phyloP scores from a whole-genome alignment of 352 stramenopile genomes.

The Phytophthora tubulina region DNA sequence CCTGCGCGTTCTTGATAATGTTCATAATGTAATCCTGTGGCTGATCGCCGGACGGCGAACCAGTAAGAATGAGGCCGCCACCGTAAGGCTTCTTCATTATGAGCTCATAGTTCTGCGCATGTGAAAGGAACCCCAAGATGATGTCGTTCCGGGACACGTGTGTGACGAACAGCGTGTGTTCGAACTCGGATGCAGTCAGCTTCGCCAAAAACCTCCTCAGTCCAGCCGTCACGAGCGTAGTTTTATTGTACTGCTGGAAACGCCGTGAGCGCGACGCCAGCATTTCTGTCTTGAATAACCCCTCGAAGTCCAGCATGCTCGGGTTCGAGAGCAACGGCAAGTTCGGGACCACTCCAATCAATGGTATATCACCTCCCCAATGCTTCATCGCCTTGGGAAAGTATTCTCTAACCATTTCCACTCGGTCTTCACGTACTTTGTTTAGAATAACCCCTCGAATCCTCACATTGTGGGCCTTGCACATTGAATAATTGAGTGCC shows the following conservation, averaged over 20 bases:
- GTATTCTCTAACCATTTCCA: constrained; percentile 89
- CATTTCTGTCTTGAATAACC: constrained; percentile 81
- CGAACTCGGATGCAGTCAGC: constrained; percentile 75
- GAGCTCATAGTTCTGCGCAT: constrained; percentile 80
- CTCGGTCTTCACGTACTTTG: constrained; percentile 90
- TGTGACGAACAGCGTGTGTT: constrained; percentile 90
- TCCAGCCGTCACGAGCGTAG: constrained; percentile 88
- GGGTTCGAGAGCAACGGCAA: constrained; percentile 76
- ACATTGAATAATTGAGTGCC: constrained; percentile 94
- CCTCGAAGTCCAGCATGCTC: constrained; percentile 92
- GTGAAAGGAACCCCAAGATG: constrained; percentile 89
- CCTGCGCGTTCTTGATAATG: constrained; percentile 68
- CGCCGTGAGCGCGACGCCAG: constrained; percentile 59
- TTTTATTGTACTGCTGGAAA: constrained; percentile 83
- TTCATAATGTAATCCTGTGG: constrained; percentile 85
- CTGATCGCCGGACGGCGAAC: constrained; percentile 75
- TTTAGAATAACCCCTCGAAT: constrained; percentile 97
- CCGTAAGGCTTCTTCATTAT: constrained; percentile 73
- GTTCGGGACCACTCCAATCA: constrained; percentile 90
- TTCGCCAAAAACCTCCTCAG: constrained; percentile 87
- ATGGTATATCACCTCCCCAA: constrained; percentile 67
- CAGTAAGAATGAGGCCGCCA: constrained; percentile 92
- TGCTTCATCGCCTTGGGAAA: constrained; percentile 87
- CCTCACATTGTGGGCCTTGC: constrained; percentile 92
- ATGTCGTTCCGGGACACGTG: constrained; percentile 92